phyloP scores from a whole-genome alignment of 139 green algal species.

The Pseudopediastrum boryanum region DNA sequence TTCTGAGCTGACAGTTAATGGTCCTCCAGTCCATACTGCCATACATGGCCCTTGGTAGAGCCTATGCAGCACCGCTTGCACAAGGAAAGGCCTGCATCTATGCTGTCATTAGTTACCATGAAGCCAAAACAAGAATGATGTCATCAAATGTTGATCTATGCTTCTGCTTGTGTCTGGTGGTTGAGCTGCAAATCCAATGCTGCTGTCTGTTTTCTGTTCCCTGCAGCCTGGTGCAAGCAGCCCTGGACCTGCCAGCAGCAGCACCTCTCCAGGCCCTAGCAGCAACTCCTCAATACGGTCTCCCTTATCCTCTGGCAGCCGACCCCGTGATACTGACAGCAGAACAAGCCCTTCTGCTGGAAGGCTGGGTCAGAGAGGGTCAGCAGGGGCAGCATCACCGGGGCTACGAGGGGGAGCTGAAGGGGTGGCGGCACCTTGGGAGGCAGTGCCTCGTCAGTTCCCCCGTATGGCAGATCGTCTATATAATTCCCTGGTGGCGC shows the following conservation, averaged over 20 bases:
- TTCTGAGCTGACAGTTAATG: no score
- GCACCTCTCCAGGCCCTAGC: not conserved
- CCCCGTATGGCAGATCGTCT: constrained; percentile 48
- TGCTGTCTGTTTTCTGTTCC: no score
- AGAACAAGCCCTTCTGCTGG: not conserved
- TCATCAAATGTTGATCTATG: no score
- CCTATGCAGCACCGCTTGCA: no score
- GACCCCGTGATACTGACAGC: no score
- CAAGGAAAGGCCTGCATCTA: no score
- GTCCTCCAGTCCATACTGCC: no score
- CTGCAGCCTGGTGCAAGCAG: not conserved
- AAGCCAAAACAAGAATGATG: no score
- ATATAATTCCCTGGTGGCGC: constrained; percentile 68
- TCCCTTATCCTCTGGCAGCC: not conserved
- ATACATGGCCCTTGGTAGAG: no score
- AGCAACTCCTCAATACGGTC: not conserved
- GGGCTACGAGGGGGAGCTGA: not conserved
- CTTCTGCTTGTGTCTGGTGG: no score
- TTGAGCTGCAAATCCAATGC: no score
- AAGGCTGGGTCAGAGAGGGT: not conserved
- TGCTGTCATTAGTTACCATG: no score
- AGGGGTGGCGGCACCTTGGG: not conserved
- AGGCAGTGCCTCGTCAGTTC: not conserved
- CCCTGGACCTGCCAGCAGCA: not conserved
- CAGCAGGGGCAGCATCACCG: not conserved